Evolutionary conservation across 192 early-diverging fungal species (phyloP).

Genomic region (Chytriomyces sp.): DNA sequence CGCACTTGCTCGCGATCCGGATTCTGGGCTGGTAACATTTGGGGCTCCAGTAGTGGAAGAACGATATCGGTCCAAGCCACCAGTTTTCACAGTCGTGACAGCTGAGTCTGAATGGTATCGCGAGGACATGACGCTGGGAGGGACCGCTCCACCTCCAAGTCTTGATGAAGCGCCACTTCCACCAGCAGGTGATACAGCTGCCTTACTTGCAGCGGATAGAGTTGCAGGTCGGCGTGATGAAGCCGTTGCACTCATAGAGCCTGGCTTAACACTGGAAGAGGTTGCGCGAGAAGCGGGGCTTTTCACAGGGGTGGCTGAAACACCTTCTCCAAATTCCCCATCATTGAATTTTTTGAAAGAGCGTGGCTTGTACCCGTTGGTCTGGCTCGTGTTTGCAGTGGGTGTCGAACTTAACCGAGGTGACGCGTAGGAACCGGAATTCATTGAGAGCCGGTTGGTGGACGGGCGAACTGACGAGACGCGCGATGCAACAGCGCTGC

Average conservation of each 20-base stretch:
- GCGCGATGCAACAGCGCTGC: background rate
- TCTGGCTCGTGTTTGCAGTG: background rate
- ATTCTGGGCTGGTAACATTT: no score
- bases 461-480: background rate
- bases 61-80: background rate
- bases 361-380: conserved; percentile 40
- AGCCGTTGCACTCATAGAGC: background rate
- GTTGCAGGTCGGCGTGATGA: background rate
- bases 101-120: background rate
- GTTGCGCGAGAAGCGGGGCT: background rate
- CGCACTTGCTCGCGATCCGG: background rate
- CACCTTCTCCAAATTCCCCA: background rate
- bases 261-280: background rate
- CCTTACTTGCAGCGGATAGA: background rate
- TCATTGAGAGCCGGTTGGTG: background rate
- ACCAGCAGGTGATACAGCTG: background rate
- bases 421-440: background rate
- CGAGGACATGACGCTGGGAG: background rate
- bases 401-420: background rate
- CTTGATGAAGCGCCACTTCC: no score
- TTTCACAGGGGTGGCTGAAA: background rate
- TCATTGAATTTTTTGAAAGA: conserved; percentile 48
- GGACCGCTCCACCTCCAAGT: background rate
- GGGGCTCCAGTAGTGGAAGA: background rate
- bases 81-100: background rate